These are phyloP conservation scores for Diplodia intermedia DNA, from an alignment of 2,329 filamentous ascomycete genomes.

Conservation along the genomic window DNA sequence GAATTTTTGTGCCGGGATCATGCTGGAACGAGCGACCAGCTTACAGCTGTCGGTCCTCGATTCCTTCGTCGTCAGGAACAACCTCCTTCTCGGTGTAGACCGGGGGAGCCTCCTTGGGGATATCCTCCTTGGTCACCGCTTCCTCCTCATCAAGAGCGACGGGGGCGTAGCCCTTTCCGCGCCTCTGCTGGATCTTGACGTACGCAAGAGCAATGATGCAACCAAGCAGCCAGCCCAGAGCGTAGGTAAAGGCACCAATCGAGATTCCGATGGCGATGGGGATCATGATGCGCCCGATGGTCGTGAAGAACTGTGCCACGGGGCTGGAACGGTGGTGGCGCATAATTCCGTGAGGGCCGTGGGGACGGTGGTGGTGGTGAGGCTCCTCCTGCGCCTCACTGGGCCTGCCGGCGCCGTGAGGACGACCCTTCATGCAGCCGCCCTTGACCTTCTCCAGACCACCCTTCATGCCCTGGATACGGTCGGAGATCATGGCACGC, in stretches of 20 bases:
- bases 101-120: slow-evolving; percentile 47
- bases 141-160: slow-evolving; percentile 41
- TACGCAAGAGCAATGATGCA: slow-evolving; percentile 66
- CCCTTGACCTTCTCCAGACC: slow-evolving; percentile 40
- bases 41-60: slow-evolving; percentile 26
- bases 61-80: slow-evolving; percentile 36
- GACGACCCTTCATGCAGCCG: slow-evolving; percentile 33
- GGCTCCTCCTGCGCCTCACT: slow-evolving; percentile 24
- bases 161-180: slow-evolving; percentile 40
- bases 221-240: slow-evolving; percentile 71
- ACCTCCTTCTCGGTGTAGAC: slow-evolving; percentile 50
- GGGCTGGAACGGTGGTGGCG: slow-evolving; percentile 45
- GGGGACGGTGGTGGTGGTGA: slow-evolving; percentile 37
- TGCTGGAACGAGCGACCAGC: neutral
- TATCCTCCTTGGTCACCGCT: slow-evolving; percentile 39
- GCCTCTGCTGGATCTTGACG: slow-evolving; percentile 55
- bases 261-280: slow-evolving; percentile 73
- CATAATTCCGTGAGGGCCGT: slow-evolving; percentile 38
- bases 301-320: slow-evolving; percentile 53
- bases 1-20: neutral
- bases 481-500: slow-evolving; percentile 47
- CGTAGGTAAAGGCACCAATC: slow-evolving; percentile 70
- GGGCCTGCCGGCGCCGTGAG: slow-evolving; percentile 5
- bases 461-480: slow-evolving; percentile 43
- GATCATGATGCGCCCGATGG: slow-evolving; percentile 65